These are phyloP conservation scores for Hibiscus mutabilis DNA, from an alignment of 345 rosid species.

Conservation along the genomic window DNA sequence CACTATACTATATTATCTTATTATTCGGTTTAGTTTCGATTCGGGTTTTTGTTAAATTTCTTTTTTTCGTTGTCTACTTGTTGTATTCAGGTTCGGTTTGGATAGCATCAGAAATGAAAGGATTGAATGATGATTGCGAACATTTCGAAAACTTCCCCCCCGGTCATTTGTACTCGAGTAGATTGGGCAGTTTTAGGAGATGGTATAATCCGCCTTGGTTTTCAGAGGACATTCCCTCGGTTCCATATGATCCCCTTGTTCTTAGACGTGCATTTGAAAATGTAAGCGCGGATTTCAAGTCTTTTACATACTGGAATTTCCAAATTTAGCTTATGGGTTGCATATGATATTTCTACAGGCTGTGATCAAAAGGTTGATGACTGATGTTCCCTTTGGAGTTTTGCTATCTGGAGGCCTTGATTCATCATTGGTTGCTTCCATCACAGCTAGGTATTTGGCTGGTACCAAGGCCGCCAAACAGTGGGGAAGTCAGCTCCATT, in stretches of 20 bases:
- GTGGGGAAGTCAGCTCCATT: constrained; percentile 87
- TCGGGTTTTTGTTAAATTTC: neutral
- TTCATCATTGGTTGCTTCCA: constrained; percentile 82
- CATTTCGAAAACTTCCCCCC: constrained; percentile 87
- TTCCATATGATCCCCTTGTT: constrained; percentile 73
- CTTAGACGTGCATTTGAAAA: constrained; percentile 64
- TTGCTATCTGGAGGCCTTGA: constrained; percentile 92
- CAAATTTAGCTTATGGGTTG: neutral
- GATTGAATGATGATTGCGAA: constrained; percentile 81
- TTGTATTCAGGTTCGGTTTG: constrained; percentile 58
- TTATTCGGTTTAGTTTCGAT: neutral
- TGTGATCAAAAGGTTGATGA: constrained; percentile 87
- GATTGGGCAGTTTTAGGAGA: constrained; percentile 50
- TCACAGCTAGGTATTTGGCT: constrained; percentile 74
- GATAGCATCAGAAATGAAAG: constrained; percentile 86
- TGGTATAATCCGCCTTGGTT: constrained; percentile 96
- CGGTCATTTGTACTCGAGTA: constrained; percentile 90
- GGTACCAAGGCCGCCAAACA: constrained; percentile 65
- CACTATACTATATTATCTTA: neutral
- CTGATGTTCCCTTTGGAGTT: constrained; percentile 91
- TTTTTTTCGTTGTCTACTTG: neutral
- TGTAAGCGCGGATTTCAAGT: constrained; percentile 32
- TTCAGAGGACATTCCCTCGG: constrained; percentile 56
- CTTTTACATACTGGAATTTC: neutral
- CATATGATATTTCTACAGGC: too few species aligned